Base-by-base conservation (phyloP, 2,329 filamentous ascomycete species). In the Gyromitra esculenta region DNA sequence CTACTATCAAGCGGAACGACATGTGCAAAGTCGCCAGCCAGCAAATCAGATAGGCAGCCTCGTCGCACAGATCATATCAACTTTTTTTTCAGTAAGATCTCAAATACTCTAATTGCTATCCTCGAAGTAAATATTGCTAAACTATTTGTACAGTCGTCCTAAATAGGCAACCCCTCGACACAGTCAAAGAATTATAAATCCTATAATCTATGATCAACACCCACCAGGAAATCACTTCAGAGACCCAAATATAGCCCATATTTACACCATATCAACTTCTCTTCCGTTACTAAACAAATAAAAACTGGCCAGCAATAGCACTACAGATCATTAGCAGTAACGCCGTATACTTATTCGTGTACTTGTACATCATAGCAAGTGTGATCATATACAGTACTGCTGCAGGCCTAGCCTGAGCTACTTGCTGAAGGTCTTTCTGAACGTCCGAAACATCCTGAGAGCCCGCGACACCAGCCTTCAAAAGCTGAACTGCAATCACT, bases 251-350 rank as follows among this genome's bases (percentile, higher is more conserved):
- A 37, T 37, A 57, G 8, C 31, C 13, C 31, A 39, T 57, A n/a
- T 25, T n/a, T 57, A n/a, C 13, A n/a, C 7, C 13, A 57, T 57
- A 37, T 5, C 25, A 13, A 18, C 11, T 18, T 8, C n/a, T 57
- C n/a, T 57, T 57, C 13, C 54, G n/a, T 9, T 5, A 57, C 11
- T 39, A 39, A 37, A 74, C 52, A 43, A 82, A 82, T 18, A 82
- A 76, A 79, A 82, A 82, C 80, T 82, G 81, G 52, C 81, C 81
- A 31, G 79, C 78, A 52, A 82, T 79, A 48, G 79, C 81, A 60
- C 78, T 81, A 64, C 77, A 63, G 15, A 78, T 79, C 11, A 82
- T 77, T 35, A 82, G 69, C 70, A 82, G 75, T 65, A 82, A 77
- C 52, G 79, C 56, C 6, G 79, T 78, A 78, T 80, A 82, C 79